phyloP scores from a whole-genome alignment of 2,329 filamentous ascomycete genomes.

The Alternaria brassicicola region DNA sequence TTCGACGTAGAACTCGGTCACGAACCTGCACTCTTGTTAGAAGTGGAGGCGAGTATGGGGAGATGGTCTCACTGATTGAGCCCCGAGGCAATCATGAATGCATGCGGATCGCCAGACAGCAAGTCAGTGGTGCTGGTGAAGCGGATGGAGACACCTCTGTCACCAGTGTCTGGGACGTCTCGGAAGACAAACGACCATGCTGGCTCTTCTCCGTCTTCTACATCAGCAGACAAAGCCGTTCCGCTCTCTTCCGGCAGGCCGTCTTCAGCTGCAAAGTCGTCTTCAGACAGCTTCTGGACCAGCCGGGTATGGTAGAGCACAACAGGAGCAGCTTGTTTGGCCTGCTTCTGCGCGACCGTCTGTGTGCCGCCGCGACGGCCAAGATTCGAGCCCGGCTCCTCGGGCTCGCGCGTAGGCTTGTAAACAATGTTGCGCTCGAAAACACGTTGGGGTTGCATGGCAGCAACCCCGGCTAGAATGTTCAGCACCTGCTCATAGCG shows the following conservation, averaged over 20 bases:
- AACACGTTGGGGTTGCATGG: constrained; percentile 63
- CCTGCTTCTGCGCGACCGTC: constrained; percentile 38
- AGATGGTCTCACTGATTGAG: constrained; percentile 54
- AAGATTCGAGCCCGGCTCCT: constrained; percentile 46
- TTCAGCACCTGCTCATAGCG: constrained; percentile 66
- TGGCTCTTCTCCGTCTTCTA: constrained; percentile 32
- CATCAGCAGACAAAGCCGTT: constrained; percentile 28
- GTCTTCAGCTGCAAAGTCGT: constrained; percentile 41
- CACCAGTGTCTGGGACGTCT: constrained; percentile 56
- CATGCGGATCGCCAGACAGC: constrained; percentile 56
- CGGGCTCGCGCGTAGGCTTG: constrained; percentile 59
- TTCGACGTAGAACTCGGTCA: constrained; percentile 62
- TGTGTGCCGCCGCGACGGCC: constrained; percentile 46
- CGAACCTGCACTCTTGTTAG: constrained; percentile 54
- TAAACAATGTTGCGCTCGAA: constrained; percentile 65
- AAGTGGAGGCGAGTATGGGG: neutral
- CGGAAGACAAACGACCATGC: constrained; percentile 50
- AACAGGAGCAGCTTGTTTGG: constrained; percentile 48
- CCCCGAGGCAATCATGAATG: constrained; percentile 59
- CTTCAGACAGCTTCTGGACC: constrained; percentile 50
- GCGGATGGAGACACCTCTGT: constrained; percentile 61
- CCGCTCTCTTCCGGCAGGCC: constrained; percentile 11
- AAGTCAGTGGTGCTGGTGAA: constrained; percentile 58
- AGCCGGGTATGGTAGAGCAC: constrained; percentile 62
- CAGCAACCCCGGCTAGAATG: constrained; percentile 66